Base-by-base conservation (phyloP, 352 stramenopile genomes). In the Blastocystis sp. region DNA sequence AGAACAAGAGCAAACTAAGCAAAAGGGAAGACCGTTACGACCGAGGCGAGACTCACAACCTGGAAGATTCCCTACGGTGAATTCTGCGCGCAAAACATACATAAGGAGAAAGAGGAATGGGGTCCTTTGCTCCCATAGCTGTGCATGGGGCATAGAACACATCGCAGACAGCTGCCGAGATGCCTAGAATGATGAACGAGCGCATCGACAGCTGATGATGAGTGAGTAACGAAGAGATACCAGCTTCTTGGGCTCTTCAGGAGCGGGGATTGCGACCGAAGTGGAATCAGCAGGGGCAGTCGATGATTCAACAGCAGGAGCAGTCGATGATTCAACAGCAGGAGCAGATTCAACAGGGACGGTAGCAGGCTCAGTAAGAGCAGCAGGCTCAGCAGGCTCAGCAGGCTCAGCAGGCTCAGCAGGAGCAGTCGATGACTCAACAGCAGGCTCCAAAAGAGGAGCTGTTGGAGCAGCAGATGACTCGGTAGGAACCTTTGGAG, bases 81-180 rank as follows among this genome's bases (percentile, higher is more conserved):
- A 20, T 29, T 7, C 7, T 15, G 39, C 3, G 11, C 9, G 4
- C 23, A 18, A n/a, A 34, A 13, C 6, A 20, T 64, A 80, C 70
- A 41, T 80, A 80, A 26, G 70, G 70, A 80, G 70, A 80, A 41
- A 80, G 70, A 34, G 70, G 50, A 64, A 80, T 62, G 43, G 70
- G 70, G 54, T 26, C 55, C 26, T 63, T 61, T 23, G 43, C 37
- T 23, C 70, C 70, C 70, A 80, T 80, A 41, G 70, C 70, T 9
- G 70, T 80, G 54, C 70, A 80, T 34, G 70, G 70, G 37, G 70
- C 70, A 43, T 80, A 80, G 70, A 80, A 80, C 6, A 80, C 70
- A 80, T 80, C 70, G 50, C 70, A 80, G 18, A 80, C 37, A 43
- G 70, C 70, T 6, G 70, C 70, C 4, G 70, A 80, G 11, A 80